Evolutionary conservation across 2,329 filamentous ascomycete genomes (phyloP).

Genomic region (Penicillium rolfsii): DNA sequence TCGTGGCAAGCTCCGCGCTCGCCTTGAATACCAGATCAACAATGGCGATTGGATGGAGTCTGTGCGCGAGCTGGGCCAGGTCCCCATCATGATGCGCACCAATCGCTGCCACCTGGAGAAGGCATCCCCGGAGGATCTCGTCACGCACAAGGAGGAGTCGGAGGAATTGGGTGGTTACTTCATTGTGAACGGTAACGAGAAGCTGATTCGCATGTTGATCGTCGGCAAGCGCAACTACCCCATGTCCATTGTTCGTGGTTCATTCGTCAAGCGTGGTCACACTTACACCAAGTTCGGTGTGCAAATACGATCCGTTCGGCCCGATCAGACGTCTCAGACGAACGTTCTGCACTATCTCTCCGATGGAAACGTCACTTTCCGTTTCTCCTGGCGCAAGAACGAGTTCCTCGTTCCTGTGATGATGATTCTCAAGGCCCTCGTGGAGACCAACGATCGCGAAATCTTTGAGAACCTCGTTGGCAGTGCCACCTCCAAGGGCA

Average conservation of each 20-base stretch:
- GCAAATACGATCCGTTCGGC: constrained; percentile 86
- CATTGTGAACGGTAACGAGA: constrained; percentile 96
- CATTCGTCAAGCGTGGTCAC: constrained; percentile 83
- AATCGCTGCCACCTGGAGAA: constrained; percentile 89
- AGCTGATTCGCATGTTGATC: constrained; percentile 89
- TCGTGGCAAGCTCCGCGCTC: constrained; percentile 79
- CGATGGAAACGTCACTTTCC: constrained; percentile 94
- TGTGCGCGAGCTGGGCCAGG: constrained; percentile 79
- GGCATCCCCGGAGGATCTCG: constrained; percentile 78
- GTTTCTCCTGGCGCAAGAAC: constrained; percentile 97
- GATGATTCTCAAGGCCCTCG: constrained; percentile 94
- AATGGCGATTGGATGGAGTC: constrained; percentile 82
- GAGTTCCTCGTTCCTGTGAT: constrained; percentile 95
- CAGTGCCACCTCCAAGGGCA: constrained; percentile 71
- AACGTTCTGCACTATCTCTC: constrained; percentile 95
- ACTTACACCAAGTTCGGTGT: constrained; percentile 90
- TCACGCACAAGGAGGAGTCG: constrained; percentile 87
- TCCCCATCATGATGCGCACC: constrained; percentile 94
- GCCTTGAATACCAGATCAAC: constrained; percentile 85
- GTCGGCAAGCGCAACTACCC: constrained; percentile 91
- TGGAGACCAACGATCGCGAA: constrained; percentile 94
- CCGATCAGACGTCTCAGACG: constrained; percentile 97
- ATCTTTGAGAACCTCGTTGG: constrained; percentile 95
- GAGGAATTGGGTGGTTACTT: constrained; percentile 98
- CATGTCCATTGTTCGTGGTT: constrained; percentile 88